Base-by-base conservation (phyloP, 2,329 filamentous ascomycete species). In the Pyrenophora seminiperda region DNA sequence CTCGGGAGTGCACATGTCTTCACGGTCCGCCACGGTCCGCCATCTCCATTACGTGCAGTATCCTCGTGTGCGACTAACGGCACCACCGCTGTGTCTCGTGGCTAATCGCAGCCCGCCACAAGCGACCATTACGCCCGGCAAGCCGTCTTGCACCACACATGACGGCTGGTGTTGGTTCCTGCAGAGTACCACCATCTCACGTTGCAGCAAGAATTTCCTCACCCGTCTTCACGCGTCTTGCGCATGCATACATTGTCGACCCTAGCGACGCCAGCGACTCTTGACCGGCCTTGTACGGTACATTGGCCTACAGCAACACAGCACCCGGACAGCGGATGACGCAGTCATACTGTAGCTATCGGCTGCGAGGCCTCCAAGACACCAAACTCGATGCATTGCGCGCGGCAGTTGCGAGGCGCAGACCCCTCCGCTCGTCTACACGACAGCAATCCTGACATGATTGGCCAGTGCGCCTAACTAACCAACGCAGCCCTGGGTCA, bases 381-480 rank as follows among this genome's bases (percentile, higher is more conserved):
- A 34, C 18, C 32, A 36, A n/a, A 30, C 34, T 27, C 39, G 41
- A 52, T 30, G 32, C 38, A 53, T 47, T 44, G 45, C 43, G 24
- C 37, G 27, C 36, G 15, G 31, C 33, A 53, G 49, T 47, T 37
- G 7, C 44, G 47, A 33, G 42, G 33, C 41, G 19, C 51, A 48
- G 34, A 19, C 41, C 50, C 43, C 37, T 49, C 42, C 40, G 42
- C 19, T 33, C 33, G 18, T 27, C 37, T 18, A 24, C 17, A 31
- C 14, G 17, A 20, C 32, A 27, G 2, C 24, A 27, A 10, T 20
- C 10, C n/a, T 14, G 19, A 30, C 38, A 30, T 47, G 40, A 55
- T 59, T 59, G 54, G 56, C 41, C 31, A 34, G 38, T 10, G n/a
- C 11, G 31, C 29, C 44, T 38, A 49, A 41, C 43, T 42, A 41